Conservation (phyloP, 1,284 basidiomycete species). For the Rhodotorula sp. region DNA sequence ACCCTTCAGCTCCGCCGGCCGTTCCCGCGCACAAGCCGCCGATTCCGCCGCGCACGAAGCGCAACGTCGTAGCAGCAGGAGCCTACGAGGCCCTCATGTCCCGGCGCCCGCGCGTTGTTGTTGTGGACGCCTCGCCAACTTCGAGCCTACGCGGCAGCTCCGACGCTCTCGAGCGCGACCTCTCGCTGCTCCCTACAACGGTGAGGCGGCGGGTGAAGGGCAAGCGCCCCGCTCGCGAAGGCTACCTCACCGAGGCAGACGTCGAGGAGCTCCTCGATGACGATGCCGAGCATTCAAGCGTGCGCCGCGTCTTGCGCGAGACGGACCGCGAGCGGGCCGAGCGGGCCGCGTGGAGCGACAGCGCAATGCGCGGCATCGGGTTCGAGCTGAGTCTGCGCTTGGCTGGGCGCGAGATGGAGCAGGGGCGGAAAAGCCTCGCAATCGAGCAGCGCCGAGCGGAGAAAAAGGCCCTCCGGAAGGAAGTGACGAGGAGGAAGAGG, state of each 20-base stretch:
- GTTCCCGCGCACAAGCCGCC: neutral
- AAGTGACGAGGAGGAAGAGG: conserved; percentile 6
- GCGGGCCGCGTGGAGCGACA: conserved; percentile 29
- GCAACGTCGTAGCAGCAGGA: conserved; percentile 1
- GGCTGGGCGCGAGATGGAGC: conserved; percentile 4
- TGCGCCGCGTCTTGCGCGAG: conserved; percentile 25
- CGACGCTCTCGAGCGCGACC: neutral
- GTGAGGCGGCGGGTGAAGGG: neutral
- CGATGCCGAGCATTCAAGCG: conserved; percentile 14
- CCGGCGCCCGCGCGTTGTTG: conserved; percentile 10
- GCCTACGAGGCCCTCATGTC: neutral
- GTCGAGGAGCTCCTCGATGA: neutral
- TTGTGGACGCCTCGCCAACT: conserved; percentile 1
- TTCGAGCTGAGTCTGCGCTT: neutral
- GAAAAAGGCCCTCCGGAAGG: neutral
- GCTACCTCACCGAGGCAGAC: neutral
- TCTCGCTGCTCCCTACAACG: neutral
- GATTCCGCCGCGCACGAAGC: neutral
- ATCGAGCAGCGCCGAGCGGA: neutral
- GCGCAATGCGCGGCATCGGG: conserved; percentile 19
- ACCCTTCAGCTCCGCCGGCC: neutral
- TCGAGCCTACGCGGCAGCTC: neutral
- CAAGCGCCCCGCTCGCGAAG: neutral
- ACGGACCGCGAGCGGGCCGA: conserved; percentile 20
- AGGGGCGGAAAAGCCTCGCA: neutral